Base-by-base conservation (phyloP, 1,284 basidiomycete genomes). In the Mrakiaceae sp. region DNA sequence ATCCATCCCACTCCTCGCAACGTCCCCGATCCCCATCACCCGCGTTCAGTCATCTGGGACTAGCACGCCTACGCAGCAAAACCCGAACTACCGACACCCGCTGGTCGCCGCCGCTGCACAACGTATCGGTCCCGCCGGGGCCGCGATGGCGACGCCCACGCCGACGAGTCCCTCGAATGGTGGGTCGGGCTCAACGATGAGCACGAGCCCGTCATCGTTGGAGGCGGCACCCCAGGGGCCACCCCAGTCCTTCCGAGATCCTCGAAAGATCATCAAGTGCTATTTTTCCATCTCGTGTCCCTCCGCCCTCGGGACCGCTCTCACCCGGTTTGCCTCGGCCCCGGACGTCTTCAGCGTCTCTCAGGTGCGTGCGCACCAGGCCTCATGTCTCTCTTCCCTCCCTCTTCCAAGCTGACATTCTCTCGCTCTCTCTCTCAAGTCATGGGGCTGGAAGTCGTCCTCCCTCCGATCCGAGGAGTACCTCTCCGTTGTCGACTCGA, bases 201-300 rank as follows among this genome's bases (percentile, higher is more conserved):
- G 27, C 27, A 27, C 27, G 27, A 27, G 27, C 27, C 27, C 27
- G 27, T 27, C 27, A 27, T 27, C 27, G 27, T 27, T 27, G 27
- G 27, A 27, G 27, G 27, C 2, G 27, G 27, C 27, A 27, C 2
- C 27, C 27, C 27, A 27, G 27, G 27, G 27, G 27, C 27, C 27
- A 27, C 27, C 27, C 8, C 42, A 42, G 5, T 40, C 43, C 55
- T 57, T 57, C 55, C 55, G 43, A 2, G 55, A 57, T 43, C 4
- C 74, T 0, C 68, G 79, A 40, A 70, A 72, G 46, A 68, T 74
- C 4, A 74, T 79, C 27, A 77, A 77, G 69, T 78, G 76, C 0
- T 91, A 90, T 75, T 96, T 97, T 72, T 83, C 83, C 55, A 86
- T 96, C 67, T 84, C 83, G 66, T 94, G 91, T 71, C 84, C 87